These are phyloP conservation scores for Daedaleopsis nitida DNA, from an alignment of 768 basidiomycete genomes.

Conservation along the genomic window DNA sequence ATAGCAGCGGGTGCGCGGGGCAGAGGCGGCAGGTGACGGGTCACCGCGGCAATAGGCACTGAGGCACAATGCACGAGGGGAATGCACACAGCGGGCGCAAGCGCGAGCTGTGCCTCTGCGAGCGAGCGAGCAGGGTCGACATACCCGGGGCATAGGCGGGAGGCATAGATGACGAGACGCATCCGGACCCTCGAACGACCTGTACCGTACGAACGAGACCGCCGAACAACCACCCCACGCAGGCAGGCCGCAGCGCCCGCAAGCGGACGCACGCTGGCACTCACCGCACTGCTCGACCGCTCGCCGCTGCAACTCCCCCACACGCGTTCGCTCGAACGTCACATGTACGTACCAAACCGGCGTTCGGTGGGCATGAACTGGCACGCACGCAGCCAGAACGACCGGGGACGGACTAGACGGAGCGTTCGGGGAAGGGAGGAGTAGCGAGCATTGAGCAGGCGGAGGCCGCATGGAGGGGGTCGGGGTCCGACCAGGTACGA, in stretches of 20 bases:
- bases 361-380: slow-evolving; percentile 25
- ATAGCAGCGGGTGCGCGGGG: background rate
- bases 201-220: background rate
- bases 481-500: background rate
- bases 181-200: slow-evolving; percentile 15
- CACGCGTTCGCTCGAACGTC: slow-evolving; percentile 20
- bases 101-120: slow-evolving; percentile 16
- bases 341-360: slow-evolving; percentile 11
- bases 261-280: slow-evolving; percentile 14
- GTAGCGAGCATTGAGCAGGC: slow-evolving; percentile 13
- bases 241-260: slow-evolving; percentile 23
- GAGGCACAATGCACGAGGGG: background rate
- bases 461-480: slow-evolving; percentile 17
- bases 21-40: background rate
- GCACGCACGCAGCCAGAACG: slow-evolving; percentile 24
- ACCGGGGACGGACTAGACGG: slow-evolving; percentile 17
- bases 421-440: slow-evolving; percentile 18
- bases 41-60: background rate
- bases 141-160: slow-evolving; percentile 24
- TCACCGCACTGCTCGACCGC: slow-evolving; percentile 11
- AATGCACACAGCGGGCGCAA: slow-evolving; percentile 13
- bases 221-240: slow-evolving; percentile 12
- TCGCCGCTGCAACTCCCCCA: slow-evolving; percentile 21
- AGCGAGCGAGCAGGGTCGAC: slow-evolving; percentile 10
- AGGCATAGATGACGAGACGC: slow-evolving; percentile 10